Percentiles rank a stretch among this genome's conserved stretches.
Conservation (phyloP, 176 grass and related monocot species). For the Neostapfia colusana region DNA sequence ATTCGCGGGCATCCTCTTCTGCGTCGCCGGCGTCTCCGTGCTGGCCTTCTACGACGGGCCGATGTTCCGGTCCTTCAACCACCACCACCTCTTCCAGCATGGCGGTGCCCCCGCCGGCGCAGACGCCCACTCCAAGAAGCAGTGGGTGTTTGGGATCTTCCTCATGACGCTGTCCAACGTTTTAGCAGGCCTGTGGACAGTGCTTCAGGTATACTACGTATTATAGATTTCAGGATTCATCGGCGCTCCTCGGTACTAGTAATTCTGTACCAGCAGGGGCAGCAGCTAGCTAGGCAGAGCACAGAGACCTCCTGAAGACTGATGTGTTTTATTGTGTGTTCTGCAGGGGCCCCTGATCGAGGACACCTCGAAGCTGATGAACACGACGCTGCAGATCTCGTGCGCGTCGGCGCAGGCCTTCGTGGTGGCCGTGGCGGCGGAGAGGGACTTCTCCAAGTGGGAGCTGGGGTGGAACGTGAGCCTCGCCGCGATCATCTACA, state of each 20-base stretch:
- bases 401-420: slow-evolving; percentile 67
- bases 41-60: slow-evolving; percentile 73
- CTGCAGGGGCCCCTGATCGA: slow-evolving; percentile 58
- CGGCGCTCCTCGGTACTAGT: no score
- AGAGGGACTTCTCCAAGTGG: slow-evolving; percentile 70
- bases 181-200: slow-evolving; percentile 54
- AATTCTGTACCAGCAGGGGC: no score
- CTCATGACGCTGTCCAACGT: slow-evolving; percentile 58
- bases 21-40: slow-evolving; percentile 49
- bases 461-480: slow-evolving; percentile 50
- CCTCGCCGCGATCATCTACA: slow-evolving; percentile 54
- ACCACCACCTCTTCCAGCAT: slow-evolving; percentile 39
- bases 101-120: neutral
- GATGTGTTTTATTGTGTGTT: neutral
- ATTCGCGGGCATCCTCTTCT: slow-evolving; percentile 53
- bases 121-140: slow-evolving; percentile 36
- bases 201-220: slow-evolving; percentile 48
- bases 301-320: no score
- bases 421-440: slow-evolving; percentile 57
- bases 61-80: slow-evolving; percentile 59
- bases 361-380: slow-evolving; percentile 75
- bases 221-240: neutral
- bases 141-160: slow-evolving; percentile 65
- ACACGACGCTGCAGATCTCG: slow-evolving; percentile 62
- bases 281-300: no score